Evolutionary conservation across 2,329 filamentous ascomycete species (phyloP), one percentile per base, ranked within the genome.

Genomic region (Zalaria obscura): DNA sequence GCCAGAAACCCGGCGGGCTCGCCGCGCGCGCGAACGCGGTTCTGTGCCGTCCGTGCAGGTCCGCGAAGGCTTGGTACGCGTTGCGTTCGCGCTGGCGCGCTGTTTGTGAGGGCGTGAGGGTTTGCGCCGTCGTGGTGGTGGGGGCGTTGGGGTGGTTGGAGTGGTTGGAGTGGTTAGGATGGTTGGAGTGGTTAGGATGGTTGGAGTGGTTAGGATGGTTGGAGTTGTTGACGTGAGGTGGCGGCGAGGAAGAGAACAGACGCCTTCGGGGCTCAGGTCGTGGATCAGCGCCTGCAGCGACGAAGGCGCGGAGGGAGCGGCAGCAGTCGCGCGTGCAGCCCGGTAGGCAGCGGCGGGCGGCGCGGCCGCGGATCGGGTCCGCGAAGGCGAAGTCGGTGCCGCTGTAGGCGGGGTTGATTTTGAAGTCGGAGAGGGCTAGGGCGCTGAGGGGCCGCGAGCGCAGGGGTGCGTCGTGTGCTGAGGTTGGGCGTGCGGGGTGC

Each of bases 1-100:
- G 72, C 91, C 91, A 98, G 57, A 85, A 96, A 0, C 87, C 88
- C 2, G 86, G 85, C 8, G 91, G 88, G 6, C 82, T 85, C 36
- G 66, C 69, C 47, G 75, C 71, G 39, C 86, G 73, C 45, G 79
- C 74, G 59, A 81, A 87, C 27, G 77, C 71, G 50, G 89, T 75
- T 42, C 82, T 73, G 60, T 95, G 88, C 55, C 72, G 85, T 4
- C 87, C 87, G 57, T 76, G 77, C 46, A 75, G 72, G 53, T 88
- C 79, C 1, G 88, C 82, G 47, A 93, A 65, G 38, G 79, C 69
- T 54, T 76, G 74, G 18, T 18, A 18, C 18, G 18, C 18, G 18
- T 25, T 27, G 39, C 5, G 9, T 31, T 18, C 18, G 54, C 2
- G 68, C 48, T 3, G 49, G 46, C 40, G 53, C 35, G 29, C 59